Percentiles rank a stretch among this genome's conserved stretches.
Conservation (phyloP, 148 eudicot species). For the Rheum nobile region DNA sequence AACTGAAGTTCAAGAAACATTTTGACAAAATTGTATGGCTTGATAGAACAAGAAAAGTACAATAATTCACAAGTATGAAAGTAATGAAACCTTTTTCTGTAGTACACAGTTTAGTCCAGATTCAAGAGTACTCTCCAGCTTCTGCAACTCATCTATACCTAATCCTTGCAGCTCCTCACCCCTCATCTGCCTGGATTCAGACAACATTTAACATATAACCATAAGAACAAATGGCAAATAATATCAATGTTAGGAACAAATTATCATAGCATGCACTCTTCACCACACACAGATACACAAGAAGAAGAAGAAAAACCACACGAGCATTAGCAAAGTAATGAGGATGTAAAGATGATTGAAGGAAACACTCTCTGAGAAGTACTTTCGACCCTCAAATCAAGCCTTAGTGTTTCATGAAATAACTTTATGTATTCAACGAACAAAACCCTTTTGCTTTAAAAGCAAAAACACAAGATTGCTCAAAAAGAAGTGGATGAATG, state of each 20-base stretch:
- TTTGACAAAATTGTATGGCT: background rate
- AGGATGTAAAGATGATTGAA: background rate
- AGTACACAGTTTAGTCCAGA: slow-evolving; percentile 60
- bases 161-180: slow-evolving; percentile 88
- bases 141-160: slow-evolving; percentile 58
- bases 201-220: background rate
- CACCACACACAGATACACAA: background rate
- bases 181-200: slow-evolving; percentile 64
- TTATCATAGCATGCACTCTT: background rate
- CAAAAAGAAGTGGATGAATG: too few species aligned
- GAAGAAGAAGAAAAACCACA: background rate
- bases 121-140: slow-evolving; percentile 69
- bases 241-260: background rate
- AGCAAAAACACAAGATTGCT: too few species aligned
- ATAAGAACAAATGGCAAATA: background rate
- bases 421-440: too few species aligned
- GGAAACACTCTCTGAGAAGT: too few species aligned
- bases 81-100: slow-evolving; percentile 92
- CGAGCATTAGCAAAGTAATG: background rate
- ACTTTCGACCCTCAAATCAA: too few species aligned
- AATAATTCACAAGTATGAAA: background rate
- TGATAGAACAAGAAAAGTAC: background rate
- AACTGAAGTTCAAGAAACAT: background rate
- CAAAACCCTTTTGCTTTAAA: too few species aligned
- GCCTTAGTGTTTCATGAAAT: too few species aligned